These are phyloP conservation scores for Termitomyces sp. DNA, from an alignment of 768 basidiomycete genomes.

Conservation along the genomic window DNA sequence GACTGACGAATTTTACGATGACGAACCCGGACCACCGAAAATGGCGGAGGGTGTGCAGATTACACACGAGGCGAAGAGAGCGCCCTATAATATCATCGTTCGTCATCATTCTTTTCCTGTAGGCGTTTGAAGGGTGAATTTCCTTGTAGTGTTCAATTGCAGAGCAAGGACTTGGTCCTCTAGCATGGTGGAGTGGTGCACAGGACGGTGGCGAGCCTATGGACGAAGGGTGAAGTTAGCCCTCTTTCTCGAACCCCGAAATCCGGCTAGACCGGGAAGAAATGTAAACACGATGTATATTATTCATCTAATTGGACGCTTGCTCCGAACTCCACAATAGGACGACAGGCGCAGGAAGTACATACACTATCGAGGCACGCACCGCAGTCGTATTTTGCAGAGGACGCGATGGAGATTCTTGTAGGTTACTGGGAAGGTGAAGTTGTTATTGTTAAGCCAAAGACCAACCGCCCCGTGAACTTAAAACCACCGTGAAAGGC, in stretches of 20 bases:
- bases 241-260: background rate
- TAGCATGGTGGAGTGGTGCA: slow-evolving; percentile 70
- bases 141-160: slow-evolving; percentile 67
- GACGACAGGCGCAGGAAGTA: background rate
- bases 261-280: background rate
- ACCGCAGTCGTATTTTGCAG: no score
- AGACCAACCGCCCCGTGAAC: background rate
- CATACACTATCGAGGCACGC: background rate
- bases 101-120: slow-evolving; percentile 18
- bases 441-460: background rate
- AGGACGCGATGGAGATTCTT: no score
- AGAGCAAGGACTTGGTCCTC: slow-evolving; percentile 77
- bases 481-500: background rate
- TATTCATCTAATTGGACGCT: background rate
- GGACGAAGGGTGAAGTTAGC: slow-evolving; percentile 32
- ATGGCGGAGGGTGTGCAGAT: slow-evolving; percentile 63
- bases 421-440: background rate
- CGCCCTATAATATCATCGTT: slow-evolving; percentile 72
- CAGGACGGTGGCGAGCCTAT: slow-evolving; percentile 37
- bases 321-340: background rate
- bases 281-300: slow-evolving; percentile 4
- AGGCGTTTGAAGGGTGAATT: background rate
- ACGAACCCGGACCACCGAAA: slow-evolving; percentile 81
- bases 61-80: slow-evolving; percentile 40
- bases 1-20: slow-evolving; percentile 78